phyloP scores from a whole-genome alignment of 805 yeast species.

The Helenozyma baotianmanensis region DNA sequence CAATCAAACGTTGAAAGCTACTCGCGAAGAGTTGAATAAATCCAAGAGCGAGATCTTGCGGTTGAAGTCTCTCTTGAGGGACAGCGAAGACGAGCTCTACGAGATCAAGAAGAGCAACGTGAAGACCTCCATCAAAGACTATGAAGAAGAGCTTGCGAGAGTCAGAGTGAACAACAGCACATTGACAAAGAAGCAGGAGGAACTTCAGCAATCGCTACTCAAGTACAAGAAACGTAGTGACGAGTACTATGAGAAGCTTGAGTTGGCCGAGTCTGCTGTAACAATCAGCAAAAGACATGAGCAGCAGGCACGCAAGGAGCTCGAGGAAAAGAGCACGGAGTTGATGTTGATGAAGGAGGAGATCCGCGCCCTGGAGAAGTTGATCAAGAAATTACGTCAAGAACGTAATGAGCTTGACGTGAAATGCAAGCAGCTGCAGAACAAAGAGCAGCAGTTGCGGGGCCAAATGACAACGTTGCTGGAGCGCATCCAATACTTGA shows the following conservation, averaged over 20 bases:
- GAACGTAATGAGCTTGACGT: constrained; percentile 23
- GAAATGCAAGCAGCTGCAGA: constrained; percentile 21
- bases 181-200: constrained; percentile 49
- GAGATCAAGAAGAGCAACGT: constrained; percentile 38
- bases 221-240: constrained; percentile 70
- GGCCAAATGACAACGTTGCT: constrained; percentile 17
- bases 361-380: constrained; percentile 48
- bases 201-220: constrained; percentile 33
- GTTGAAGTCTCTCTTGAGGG: constrained; percentile 38
- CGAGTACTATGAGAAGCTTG: constrained; percentile 66
- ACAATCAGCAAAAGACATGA: constrained; percentile 61
- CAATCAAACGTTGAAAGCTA: constrained; percentile 38
- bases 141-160: constrained; percentile 40
- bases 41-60: constrained; percentile 40
- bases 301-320: constrained; percentile 42
- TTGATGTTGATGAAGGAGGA: constrained; percentile 49
- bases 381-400: constrained; percentile 41
- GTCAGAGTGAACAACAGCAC: constrained; percentile 56
- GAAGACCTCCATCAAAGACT: constrained; percentile 32
- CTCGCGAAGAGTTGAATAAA: constrained; percentile 39
- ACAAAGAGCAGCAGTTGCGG: constrained; percentile 4
- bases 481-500: constrained; percentile 21
- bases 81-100: constrained; percentile 41
- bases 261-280: constrained; percentile 72
- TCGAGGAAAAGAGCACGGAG: constrained; percentile 55